phyloP scores from a whole-genome alignment of 1,284 basidiomycete species.

The Marasmius sp. region DNA sequence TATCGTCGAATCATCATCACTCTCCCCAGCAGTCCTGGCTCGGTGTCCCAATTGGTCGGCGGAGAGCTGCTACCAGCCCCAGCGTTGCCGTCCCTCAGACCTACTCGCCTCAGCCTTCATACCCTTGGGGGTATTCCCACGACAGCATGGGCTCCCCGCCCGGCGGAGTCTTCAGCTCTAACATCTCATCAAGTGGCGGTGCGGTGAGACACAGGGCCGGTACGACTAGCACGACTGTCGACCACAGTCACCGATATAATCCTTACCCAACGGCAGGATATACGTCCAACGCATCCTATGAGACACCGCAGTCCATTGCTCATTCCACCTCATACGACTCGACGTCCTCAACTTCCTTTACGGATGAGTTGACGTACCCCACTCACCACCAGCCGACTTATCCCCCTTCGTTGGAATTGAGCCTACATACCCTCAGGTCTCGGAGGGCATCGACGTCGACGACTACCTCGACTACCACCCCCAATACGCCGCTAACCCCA shows the following conservation, averaged over 20 bases:
- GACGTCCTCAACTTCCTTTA: neutral
- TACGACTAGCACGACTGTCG: neutral
- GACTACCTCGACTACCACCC: constrained; percentile 1
- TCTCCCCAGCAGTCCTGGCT: neutral
- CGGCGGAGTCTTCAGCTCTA: neutral
- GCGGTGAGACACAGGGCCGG: neutral
- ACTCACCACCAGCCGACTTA: neutral
- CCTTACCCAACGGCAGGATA: neutral
- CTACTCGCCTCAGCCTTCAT: neutral
- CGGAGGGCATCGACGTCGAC: constrained; percentile 4
- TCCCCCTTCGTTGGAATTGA: constrained; percentile 5
- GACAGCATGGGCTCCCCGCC: neutral
- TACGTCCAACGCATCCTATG: neutral
- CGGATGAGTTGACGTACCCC: neutral
- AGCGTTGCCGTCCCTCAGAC: neutral
- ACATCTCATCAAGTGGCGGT: neutral
- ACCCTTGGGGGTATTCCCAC: neutral
- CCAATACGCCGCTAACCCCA: constrained; percentile 4
- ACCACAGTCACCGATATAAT: neutral
- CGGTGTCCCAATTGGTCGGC: neutral
- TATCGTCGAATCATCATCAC: neutral
- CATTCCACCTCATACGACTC: neutral
- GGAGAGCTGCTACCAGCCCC: neutral
- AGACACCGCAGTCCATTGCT: neutral
- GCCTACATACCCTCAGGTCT: neutral